Base-by-base conservation (phyloP, 2,329 filamentous ascomycete genomes). In the Calonectria multiphialidica region DNA sequence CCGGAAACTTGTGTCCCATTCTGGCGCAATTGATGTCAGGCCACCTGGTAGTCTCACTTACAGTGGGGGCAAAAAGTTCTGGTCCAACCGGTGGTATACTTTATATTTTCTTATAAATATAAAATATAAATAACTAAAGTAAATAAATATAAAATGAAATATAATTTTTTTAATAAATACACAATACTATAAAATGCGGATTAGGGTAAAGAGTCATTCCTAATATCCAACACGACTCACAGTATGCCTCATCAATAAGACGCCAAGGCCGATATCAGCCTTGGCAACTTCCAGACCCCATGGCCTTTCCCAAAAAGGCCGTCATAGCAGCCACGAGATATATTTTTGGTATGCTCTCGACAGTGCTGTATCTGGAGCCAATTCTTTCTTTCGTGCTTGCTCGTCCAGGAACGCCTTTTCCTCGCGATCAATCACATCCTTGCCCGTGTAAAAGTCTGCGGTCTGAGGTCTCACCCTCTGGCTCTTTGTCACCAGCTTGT, bases 361-460 rank as follows among this genome's bases (percentile, higher is more conserved):
- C 16, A 16, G 35, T 30, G 23, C 33, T 9, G 21, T 37, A 6
- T 65, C 28, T 40, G 28, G 37, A 16, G 44, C 21, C 23, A 12
- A 21, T 13, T 70, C 61, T 12, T 33, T 59, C 61, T 44, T 65
- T 23, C 23, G 21, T 40, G 40, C 68, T 33, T 70, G 49, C 61
- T 59, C 42, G 7, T 65, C 92, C 66, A 94, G 77, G 83, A 93
- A 95, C 72, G 90, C 91, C 72, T 90, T 88, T 84, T 95, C 93
- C 79, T 95, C 92, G 8, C 90, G 87, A 82, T 95, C 93, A 75
- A 95, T 93, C 71, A 89, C 87, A 66, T 93, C 92, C 86, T 95
- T 95, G 78, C 93, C 93, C 0, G 89, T 89, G 84, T 89, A 94
- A 73, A 95, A 89, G 85, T 95, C 93, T 33, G 88, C 92, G 77